Evolutionary conservation across 2,329 filamentous ascomycete species (phyloP).

Genomic region (Teratosphaeria zuluensis): DNA sequence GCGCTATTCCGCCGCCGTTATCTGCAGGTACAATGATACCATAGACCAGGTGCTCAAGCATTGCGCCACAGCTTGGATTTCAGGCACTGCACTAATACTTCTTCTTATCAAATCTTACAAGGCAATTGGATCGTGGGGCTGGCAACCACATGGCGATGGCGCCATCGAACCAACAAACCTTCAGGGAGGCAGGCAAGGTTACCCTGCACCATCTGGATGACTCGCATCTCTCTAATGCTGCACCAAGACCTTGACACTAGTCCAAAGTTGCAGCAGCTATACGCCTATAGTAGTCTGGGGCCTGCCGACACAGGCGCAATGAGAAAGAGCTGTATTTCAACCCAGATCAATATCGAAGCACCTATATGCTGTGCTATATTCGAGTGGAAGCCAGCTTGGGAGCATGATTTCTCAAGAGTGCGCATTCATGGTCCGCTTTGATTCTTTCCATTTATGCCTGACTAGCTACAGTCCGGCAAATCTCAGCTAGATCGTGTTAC

Average conservation of each 20-base stretch:
- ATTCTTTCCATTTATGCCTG: too few relatives aligned
- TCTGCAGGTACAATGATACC: neutral
- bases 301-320: too few relatives aligned
- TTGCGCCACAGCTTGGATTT: neutral
- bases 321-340: too few relatives aligned
- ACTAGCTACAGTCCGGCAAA: too few relatives aligned
- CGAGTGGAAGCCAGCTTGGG: too few relatives aligned
- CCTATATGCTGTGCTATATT: too few relatives aligned
- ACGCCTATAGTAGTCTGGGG: neutral
- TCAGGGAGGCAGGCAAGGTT: too few relatives aligned
- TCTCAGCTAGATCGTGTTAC: neutral
- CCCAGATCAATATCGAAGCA: too few relatives aligned
- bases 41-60: neutral
- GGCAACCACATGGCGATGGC: neutral
- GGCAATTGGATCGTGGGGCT: neutral
- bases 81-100: neutral
- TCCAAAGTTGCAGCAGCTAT: neutral
- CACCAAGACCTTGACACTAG: neutral
- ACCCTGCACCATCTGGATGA: too few relatives aligned
- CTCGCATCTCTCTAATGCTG: neutral
- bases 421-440: too few relatives aligned
- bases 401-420: too few relatives aligned
- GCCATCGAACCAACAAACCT: too few relatives aligned
- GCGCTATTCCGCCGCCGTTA: neutral
- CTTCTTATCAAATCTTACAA: neutral